phyloP scores from a whole-genome alignment of 805 yeast genomes.

The Middelhovenomyces tepae region DNA sequence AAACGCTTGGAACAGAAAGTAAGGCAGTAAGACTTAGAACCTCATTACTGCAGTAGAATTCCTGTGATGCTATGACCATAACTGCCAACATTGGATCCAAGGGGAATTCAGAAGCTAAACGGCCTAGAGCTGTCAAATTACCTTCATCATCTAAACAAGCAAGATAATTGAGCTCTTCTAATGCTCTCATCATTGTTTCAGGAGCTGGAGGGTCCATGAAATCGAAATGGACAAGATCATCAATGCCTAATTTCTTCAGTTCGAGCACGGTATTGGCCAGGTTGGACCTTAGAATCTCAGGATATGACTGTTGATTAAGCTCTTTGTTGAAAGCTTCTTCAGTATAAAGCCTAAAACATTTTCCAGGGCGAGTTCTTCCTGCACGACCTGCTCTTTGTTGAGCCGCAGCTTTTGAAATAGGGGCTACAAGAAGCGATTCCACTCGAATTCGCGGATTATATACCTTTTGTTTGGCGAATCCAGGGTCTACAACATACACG shows the following conservation, averaged over 20 bases:
- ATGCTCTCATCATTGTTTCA: conserved; percentile 98
- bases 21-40: conserved; percentile 81
- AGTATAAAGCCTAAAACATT: conserved; percentile 91
- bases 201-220: conserved; percentile 99
- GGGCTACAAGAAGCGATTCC: conserved; percentile 87
- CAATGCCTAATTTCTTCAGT: conserved; percentile 86
- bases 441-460: conserved; percentile 95
- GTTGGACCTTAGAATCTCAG: conserved; percentile 88
- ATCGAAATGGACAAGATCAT: conserved; percentile 94
- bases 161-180: conserved; percentile 87
- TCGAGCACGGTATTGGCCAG: conserved; percentile 87
- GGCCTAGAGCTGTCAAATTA: conserved; percentile 77
- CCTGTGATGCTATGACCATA: conserved; percentile 80
- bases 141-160: conserved; percentile 91
- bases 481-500: conserved; percentile 96
- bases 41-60: conserved; percentile 80
- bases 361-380: conserved; percentile 98
- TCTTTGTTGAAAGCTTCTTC: conserved; percentile 95
- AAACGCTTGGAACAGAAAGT: conserved; percentile 88
- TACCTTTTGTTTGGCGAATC: conserved; percentile 92
- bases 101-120: conserved; percentile 88
- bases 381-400: conserved; percentile 99
- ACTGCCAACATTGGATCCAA: conserved; percentile 94
- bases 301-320: conserved; percentile 89
- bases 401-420: conserved; percentile 94